Evolutionary conservation across 106 monocot species (phyloP).

Genomic region (Alisma plantagoaquatica): DNA sequence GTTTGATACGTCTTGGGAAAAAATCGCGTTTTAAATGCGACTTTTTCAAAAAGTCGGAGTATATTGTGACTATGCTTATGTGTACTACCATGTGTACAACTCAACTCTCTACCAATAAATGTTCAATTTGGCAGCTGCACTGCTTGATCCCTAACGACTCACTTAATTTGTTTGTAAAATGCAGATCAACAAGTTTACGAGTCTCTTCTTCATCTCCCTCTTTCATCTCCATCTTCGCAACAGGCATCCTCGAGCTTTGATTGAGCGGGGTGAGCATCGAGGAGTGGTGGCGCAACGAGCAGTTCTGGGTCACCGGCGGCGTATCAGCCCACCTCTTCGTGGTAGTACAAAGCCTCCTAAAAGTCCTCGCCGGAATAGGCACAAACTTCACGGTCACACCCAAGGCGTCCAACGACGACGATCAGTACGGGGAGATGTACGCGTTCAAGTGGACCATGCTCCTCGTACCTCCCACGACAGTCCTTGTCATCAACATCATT

Average conservation of each 20-base stretch:
- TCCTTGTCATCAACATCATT: conserved; percentile 16
- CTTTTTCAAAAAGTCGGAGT: too few relatives aligned
- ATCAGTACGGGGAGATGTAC: conserved; percentile 15
- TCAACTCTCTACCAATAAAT: too few relatives aligned
- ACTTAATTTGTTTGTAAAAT: conserved; percentile 1
- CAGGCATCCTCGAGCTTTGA: conserved; percentile 21
- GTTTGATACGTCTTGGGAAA: too few relatives aligned
- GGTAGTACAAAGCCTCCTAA: conserved; percentile 19
- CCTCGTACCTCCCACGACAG: conserved; percentile 16
- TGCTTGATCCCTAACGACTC: too few relatives aligned
- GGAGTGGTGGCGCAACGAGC: conserved; percentile 29
- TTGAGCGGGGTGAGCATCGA: conserved; percentile 24
- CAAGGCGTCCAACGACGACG: conserved; percentile 12
- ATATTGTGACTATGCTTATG: too few relatives aligned
- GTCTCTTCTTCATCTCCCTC: conserved; percentile 18
- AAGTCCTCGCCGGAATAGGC: conserved; percentile 18
- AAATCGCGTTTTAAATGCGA: too few relatives aligned
- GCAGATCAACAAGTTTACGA: conserved; percentile 15
- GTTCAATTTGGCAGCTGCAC: too few relatives aligned
- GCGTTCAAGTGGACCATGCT: conserved; percentile 21
- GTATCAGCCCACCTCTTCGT: conserved; percentile 21
- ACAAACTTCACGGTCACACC: conserved; percentile 25
- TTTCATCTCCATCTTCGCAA: conserved; percentile 23
- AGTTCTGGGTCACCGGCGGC: conserved; percentile 26
- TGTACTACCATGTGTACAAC: too few relatives aligned